phyloP scores from a whole-genome alignment of 1,139 yeast species.

The Ashbya aceris region DNA sequence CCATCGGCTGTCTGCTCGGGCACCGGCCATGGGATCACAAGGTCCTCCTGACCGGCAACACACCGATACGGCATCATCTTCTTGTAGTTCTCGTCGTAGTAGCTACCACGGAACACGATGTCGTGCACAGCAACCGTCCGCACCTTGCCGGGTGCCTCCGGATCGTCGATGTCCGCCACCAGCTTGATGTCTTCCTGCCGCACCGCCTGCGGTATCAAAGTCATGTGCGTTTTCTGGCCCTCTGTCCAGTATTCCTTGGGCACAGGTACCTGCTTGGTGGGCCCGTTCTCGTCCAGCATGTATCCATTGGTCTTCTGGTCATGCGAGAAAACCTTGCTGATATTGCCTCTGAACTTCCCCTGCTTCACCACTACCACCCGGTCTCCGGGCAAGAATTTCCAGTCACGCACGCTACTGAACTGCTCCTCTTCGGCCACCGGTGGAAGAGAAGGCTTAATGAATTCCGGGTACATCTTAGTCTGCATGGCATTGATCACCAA shows the following conservation, averaged over 20 bases:
- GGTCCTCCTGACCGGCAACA: conserved; percentile 53
- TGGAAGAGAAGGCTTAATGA: conserved; percentile 28
- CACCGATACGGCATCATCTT: conserved; percentile 69
- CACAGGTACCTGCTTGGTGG: conserved; percentile 41
- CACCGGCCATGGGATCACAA: conserved; percentile 86
- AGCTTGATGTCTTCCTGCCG: conserved; percentile 58
- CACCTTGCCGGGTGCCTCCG: conserved; percentile 32
- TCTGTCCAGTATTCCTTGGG: conserved; percentile 71
- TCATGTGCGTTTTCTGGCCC: conserved; percentile 62
- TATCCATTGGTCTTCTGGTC: conserved; percentile 43
- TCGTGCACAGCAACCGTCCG: conserved; percentile 74
- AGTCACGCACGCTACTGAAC: conserved; percentile 34
- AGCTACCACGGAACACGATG: conserved; percentile 52
- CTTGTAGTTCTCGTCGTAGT: conserved; percentile 69
- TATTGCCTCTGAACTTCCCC: conserved; percentile 65
- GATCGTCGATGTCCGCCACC: conserved; percentile 67
- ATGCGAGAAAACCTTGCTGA: conserved; percentile 47
- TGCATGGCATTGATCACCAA: conserved; percentile 9
- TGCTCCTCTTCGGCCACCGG: conserved; percentile 33
- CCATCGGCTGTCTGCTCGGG: conserved; percentile 63
- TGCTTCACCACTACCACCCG: conserved; percentile 48
- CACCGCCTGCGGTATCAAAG: conserved; percentile 48
- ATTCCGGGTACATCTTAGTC: conserved; percentile 27
- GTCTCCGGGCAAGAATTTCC: conserved; percentile 54
- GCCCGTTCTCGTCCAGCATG: conserved; percentile 48